Base-by-base conservation (phyloP, 208 protist genomes). In the Leishmania tarentolae region DNA sequence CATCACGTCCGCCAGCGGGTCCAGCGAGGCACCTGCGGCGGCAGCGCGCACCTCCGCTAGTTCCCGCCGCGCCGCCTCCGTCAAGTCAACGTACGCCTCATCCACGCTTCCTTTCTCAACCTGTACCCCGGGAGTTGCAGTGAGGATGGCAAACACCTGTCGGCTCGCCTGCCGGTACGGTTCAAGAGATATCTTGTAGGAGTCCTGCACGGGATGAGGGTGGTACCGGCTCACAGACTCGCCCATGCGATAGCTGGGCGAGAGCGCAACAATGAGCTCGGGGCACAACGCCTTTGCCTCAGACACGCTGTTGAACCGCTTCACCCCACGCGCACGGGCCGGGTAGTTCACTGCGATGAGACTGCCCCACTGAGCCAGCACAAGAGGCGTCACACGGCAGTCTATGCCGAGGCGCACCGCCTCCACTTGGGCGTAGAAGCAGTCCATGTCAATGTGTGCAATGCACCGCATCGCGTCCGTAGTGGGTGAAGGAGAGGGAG, bases 341-440 rank as follows among this genome's bases (percentile, higher is more conserved):
- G 92, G 92, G 85, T 98, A 98, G 79, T 96, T 97, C 9, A 98
- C 95, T 5, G 94, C 94, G 76, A 98, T 95, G 47, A 97, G 76
- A 44, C 82, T 87, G 44, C 91, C 92, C 92, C 92, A 97, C 85
- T 97, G 91, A 13, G 88, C 77, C 11, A 95, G 71, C 70, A 93
- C 85, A 52, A 92, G 94, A 0, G 94, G 94, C 6, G 83, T 80
- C 8, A 85, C 86, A 17, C 91, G 90, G 79, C 91, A 97, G 81
- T 94, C 91, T 44, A 95, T 79, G 21, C 92, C 90, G 31, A 97
- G 89, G 0, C 95, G 90, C 17, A 96, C 85, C 28, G 92, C 91
- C 87, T 98, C 96, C 73, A 97, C 94, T 72, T 98, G 94, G 0
- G 92, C 94, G 83, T 98, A 98, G 84, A 98, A 98, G 90, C 92